Evolutionary conservation across 2,329 filamentous ascomycete species (phyloP).

Genomic region (Scytalidium lignicola): DNA sequence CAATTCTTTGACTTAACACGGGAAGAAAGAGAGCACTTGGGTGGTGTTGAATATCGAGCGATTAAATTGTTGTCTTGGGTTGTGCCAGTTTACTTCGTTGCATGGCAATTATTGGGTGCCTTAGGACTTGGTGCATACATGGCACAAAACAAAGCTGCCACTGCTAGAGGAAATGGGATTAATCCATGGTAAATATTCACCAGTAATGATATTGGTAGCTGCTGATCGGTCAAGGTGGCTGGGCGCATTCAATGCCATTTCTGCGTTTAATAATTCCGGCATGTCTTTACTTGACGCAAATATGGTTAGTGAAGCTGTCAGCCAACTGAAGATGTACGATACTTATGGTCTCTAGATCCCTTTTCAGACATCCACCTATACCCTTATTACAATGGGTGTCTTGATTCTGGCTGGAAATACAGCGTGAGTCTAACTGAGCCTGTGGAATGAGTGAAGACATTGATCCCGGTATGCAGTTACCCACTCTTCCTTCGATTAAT

Average conservation of each 20-base stretch:
- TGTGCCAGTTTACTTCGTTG: conserved; percentile 55
- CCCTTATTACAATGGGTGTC: conserved; percentile 44
- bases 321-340: background rate
- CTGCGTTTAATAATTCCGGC: conserved; percentile 67
- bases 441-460: background rate
- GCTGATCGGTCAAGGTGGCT: conserved; percentile 42
- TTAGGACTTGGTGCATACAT: conserved; percentile 60
- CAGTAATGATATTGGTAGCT: background rate
- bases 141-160: conserved; percentile 41
- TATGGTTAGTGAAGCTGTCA: conserved; percentile 36
- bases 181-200: conserved; percentile 45
- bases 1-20: conserved; percentile 49
- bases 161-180: conserved; percentile 49
- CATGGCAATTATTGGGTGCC: conserved; percentile 54
- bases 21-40: conserved; percentile 51
- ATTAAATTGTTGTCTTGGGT: conserved; percentile 53
- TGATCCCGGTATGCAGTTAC: conserved; percentile 31
- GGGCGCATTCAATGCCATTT: conserved; percentile 62
- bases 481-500: conserved; percentile 57
- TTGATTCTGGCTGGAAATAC: conserved; percentile 62
- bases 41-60: conserved; percentile 60
- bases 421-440: conserved; percentile 27
- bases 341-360: conserved; percentile 26
- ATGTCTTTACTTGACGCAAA: conserved; percentile 64
- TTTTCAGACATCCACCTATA: conserved; percentile 34